Evolutionary conservation across 2,329 filamentous ascomycete genomes (phyloP).

Genomic region (Scortechinia acanthostroma): DNA sequence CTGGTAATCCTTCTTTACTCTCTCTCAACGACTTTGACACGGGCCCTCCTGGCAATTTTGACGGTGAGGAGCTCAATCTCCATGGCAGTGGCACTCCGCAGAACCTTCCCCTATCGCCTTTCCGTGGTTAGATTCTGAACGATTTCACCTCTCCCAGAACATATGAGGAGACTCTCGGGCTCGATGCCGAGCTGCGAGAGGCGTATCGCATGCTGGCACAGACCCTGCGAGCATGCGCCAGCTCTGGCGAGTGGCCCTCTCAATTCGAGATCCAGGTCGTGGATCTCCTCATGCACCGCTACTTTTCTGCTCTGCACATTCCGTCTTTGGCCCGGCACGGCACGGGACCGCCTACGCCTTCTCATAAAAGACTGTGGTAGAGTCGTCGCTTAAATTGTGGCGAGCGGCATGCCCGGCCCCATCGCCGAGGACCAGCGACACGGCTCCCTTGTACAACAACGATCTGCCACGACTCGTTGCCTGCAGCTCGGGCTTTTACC

Average conservation of each 20-base stretch:
- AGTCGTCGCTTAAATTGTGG: slow-evolving; percentile 21
- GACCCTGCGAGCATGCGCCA: slow-evolving; percentile 14
- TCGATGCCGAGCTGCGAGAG: slow-evolving; percentile 30
- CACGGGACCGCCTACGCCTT: slow-evolving; percentile 36
- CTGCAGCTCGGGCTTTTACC: slow-evolving; percentile 26
- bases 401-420: no score
- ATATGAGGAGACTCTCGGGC: slow-evolving; percentile 33
- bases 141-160: slow-evolving; percentile 21
- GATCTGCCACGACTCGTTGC: not conserved
- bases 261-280: slow-evolving; percentile 33
- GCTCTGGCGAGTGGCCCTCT: slow-evolving; percentile 10
- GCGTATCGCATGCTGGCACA: slow-evolving; percentile 30
- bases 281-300: slow-evolving; percentile 43
- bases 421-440: no score
- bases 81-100: slow-evolving; percentile 28
- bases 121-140: slow-evolving; percentile 32
- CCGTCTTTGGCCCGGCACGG: slow-evolving; percentile 34
- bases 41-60: slow-evolving; percentile 34
- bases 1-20: slow-evolving; percentile 36
- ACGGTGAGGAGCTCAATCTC: slow-evolving; percentile 37
- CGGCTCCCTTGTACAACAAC: not conserved
- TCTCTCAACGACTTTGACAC: slow-evolving; percentile 37
- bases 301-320: slow-evolving; percentile 45
- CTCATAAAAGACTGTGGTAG: slow-evolving; percentile 37
- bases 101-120: slow-evolving; percentile 32